Evolutionary conservation across 2,329 filamentous ascomycete species (phyloP), one percentile per base, ranked within the genome.

Genomic region (Clonostachys rhizophaga): DNA sequence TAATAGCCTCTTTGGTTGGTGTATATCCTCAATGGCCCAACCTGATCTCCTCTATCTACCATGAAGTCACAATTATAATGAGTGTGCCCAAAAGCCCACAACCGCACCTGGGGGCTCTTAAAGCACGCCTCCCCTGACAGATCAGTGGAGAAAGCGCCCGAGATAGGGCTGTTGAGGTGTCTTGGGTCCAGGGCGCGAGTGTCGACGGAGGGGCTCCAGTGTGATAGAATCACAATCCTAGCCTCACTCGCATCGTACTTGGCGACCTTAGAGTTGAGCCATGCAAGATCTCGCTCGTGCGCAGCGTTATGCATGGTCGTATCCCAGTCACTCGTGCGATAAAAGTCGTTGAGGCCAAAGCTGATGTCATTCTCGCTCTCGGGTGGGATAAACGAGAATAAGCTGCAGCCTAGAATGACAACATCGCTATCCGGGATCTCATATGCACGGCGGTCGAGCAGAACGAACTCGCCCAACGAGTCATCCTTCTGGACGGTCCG

Each of bases 291-390:
- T 3, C 57, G 51, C 10, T 44, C 36, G 48, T 75, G 70, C 8
- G 62, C 59, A 5, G 48, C 55, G 34, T 61, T 66, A 54, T 76
- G 72, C 16, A 54, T 30, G 2, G 59, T 55, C 1, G 70, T 52
- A 12, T 59, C 56, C 70, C 72, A 75, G 6, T 64, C 56, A 1
- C 55, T 42, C n/a, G 67, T 78, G 1, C 68, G 54, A 52, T 68
- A 75, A 51, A 81, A 82, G 59, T 81, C 76, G 41, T 76, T 75
- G 9, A 81, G 52, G 0, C 70, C 63, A 35, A 67, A 55, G 43
- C 64, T 66, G 13, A 81, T 69, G 0, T 48, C 54, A 34, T 64
- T 59, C 8, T 55, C 51, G 7, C 68, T 61, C n/a, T 64, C 55
- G 1, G 62, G 46, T 1, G 67, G 63, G 24, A 82, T 60, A 9